Evolutionary conservation across 768 basidiomycete genomes (phyloP), one percentile per base, ranked within the genome.

Genomic region (Roridomyces roridus): DNA sequence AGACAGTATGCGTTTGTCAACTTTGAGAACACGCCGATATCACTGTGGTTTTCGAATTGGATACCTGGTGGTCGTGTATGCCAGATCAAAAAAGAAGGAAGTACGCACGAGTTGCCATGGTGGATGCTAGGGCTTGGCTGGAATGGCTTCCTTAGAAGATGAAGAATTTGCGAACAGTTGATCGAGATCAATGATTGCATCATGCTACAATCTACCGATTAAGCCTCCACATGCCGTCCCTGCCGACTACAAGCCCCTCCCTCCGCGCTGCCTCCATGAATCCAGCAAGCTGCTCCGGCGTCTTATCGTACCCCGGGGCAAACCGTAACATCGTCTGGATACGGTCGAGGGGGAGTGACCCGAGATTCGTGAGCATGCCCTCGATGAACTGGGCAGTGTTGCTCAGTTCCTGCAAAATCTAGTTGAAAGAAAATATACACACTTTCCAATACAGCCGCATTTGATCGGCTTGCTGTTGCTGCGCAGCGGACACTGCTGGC

Each of bases 1-100:
- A 99, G 87, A 77, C 96, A 98, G 84, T 97, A 99, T 69, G 88
- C 92, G 82, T 99, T 98, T 68, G 96, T 98, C 68, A 98, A 84
- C 77, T 97, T 97, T 67, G 94, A 81, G 77, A 98, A 99, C 40
- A 99, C 96, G 67, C 96, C 96, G 67, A 99, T 85, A 69, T 98
- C 95, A 75, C 88, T 89, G 78, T 85, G 90, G 78, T 95, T 96
- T 79, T 96, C 93, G 70, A 94, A 96, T 79, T 94, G 92, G 62
- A 92, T 79, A 72, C 94, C 92, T 94, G 69, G n/a, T 52, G 18
- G 18, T 29, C 20, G 18, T 15, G 41, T 34, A 28, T 6, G 3
- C 8, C 12, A 9, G 36, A 17, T 48, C 35, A 23, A 40, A 35
- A 57, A 63, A 62, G 18, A 14, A 18, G 48, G 29, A 44, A 18